Base-by-base conservation (phyloP, 805 yeast species). In the Metschnikowia aberdeeniae region DNA sequence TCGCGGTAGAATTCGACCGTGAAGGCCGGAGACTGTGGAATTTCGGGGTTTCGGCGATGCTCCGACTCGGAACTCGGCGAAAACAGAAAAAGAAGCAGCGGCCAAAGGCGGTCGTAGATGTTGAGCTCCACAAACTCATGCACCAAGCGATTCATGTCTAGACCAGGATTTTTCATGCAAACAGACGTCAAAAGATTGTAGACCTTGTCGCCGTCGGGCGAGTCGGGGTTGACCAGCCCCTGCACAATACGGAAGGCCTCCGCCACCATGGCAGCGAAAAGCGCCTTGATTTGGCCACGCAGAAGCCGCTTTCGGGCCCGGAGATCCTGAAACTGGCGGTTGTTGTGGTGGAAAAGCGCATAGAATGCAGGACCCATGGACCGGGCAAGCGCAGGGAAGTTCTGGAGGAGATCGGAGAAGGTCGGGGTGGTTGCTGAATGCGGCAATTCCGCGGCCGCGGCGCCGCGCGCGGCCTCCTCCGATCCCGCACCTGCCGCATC, bases 71-170 rank as follows among this genome's bases (percentile, higher is more conserved):
- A 22, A 2, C 8, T 22, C 26, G 26, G 8, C 2, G 26, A 22
- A 22, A 63, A 68, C 50, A 69, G 76, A 45, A 53, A 62, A 1
- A 64, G 51, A 9, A 71, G 48, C 46, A 67, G 75, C 24, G 66
- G 52, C 93, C 96, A 86, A 6, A 89, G 58, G 49, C 76, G 78
- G 51, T 80, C 85, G 55, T 81, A 84, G 28, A 88, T 61, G 45
- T 81, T 81, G 48, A 73, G 55, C 55, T 90, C 97, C 12, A 87
- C 82, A 54, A 87, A 87, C 44, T 80, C 80, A 54, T 81, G 84
- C 1, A 89, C 70, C 36, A 80, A 68, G 46, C 70, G 71, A 52
- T 71, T 77, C 51, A 80, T 63, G 46, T 82, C 79, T 13, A 74
- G 48, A 1, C 57, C 62, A 0, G 77, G 75, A 34, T 69, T 61